Evolutionary conservation across 805 yeast species (phyloP), one percentile per base, ranked within the genome.

Genomic region (Wickerhamiella musiphila): DNA sequence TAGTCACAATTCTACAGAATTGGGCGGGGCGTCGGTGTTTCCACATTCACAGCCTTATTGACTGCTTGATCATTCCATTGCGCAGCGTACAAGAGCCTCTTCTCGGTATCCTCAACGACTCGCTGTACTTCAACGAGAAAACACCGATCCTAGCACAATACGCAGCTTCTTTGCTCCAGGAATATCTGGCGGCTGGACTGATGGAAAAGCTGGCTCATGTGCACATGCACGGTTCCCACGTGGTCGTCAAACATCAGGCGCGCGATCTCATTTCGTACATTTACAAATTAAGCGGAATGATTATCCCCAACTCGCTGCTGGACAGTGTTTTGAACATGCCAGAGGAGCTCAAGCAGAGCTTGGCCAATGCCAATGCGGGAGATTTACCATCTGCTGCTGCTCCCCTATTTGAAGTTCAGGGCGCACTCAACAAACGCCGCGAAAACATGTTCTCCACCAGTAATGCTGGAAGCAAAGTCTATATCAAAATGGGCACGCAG

Each of bases 1-100:
- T 86, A 2, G 56, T 77, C 0, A 49, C 66, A 4, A 55, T 79
- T 16, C 53, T 86, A 30, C 77, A 79, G 38, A 63, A 71, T 21
- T 75, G 86, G 70, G 62, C 77, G 9, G 99, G 98, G 0, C 46
- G 83, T 2, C 53, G 61, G 26, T 74, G 83, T 48, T 56, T 90
- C 26, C 53, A 58, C n/a, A 61, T 65, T 32, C 71, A 70, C n/a
- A 65, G 35, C 18, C 36, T 46, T 8, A 37, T 43, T 10, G 32
- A 42, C 22, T 46, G 48, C 29, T 28, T 46, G 31, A 30, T 33
- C 4, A 33, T 46, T 6, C 48, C 50, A 5, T 16, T 70, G 8
- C 60, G 69, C 1, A 50, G 61, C 1, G 37, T 54, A 16, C 66
- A 79, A 25, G 73, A 68, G 22, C 66, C 71, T 18, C 48, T 84